Base-by-base conservation (phyloP, 2,329 filamentous ascomycete species). In the Teratosphaeria epicoccoides region DNA sequence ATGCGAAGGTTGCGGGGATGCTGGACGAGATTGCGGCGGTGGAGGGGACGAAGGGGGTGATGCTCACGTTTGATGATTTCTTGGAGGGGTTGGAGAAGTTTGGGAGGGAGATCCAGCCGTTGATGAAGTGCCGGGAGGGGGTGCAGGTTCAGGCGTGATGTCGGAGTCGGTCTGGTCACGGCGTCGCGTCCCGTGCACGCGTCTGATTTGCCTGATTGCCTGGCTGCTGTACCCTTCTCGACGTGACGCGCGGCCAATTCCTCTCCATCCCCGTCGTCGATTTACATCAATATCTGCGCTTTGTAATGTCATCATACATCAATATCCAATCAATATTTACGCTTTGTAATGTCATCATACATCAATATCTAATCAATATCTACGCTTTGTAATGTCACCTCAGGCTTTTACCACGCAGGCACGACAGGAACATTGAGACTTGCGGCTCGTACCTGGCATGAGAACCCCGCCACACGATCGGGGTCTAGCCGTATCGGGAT, bases 11-110 rank as follows among this genome's bases (percentile, higher is more conserved):
- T 14, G 50, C 50, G 1, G 24, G 50, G 20, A 52, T 52, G 50
- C 37, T 52, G 22, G 50, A 52, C 25, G 46, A 49, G 25, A 40
- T 52, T n/a, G 50, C 50, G 2, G 46, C 7, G 3, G 50, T 52
- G 5, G 40, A 44, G 2, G 54, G 54, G 7, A 54, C 51, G 0
- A 54, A 56, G 28, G 54, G 54, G 4, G 54, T 56, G 6, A 56
- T 56, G 54, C 28, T 56, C 6, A 47, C 47, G 1, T 56, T 56
- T 49, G 54, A 56, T 29, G 54, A 56, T 23, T 56, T 52, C 12
- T 28, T 56, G 43, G 25, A 26, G 6, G 54, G 54, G 3, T 25
- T 56, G 5, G 54, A 56, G 6, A 44, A 46, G 11, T 56, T 56
- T 54, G 54, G 54, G 7, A 24, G 50, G 29, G 52, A 50, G 43